Conservation (phyloP, 768 basidiomycete species). For the Tricholoma hemisulphureum region DNA sequence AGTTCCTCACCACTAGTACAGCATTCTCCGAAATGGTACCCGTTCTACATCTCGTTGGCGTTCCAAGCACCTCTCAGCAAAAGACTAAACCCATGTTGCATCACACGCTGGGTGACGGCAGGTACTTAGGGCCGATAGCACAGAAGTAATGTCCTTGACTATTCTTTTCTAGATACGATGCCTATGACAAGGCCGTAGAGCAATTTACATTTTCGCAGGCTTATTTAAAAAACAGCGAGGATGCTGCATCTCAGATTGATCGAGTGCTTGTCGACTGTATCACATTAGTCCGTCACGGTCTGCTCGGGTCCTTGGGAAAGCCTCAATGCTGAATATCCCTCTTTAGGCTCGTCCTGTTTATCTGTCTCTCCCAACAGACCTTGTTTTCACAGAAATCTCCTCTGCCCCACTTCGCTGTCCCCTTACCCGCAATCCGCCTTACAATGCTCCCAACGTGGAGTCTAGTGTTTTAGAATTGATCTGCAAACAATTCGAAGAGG, state of each 20-base stretch:
- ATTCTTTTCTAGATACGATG: constrained; percentile 60
- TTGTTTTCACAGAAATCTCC: constrained; percentile 69
- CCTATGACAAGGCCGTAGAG: constrained; percentile 71
- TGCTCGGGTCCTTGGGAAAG: neutral
- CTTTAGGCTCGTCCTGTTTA: constrained; percentile 81
- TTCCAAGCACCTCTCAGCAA: constrained; percentile 73
- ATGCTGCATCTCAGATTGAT: constrained; percentile 74
- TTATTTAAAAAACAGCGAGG: constrained; percentile 46
- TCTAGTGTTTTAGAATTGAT: constrained; percentile 75
- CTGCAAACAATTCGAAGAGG: constrained; percentile 56
- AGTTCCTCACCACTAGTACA: constrained; percentile 20
- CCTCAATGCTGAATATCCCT: neutral
- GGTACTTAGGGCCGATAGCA: constrained; percentile 39
- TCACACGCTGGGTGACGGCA: constrained; percentile 85
- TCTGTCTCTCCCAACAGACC: constrained; percentile 80
- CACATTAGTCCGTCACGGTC: constrained; percentile 45
- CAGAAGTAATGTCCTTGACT: neutral
- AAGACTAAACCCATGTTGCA: constrained; percentile 74
- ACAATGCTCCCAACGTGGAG: constrained; percentile 58
- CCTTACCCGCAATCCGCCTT: constrained; percentile 46
- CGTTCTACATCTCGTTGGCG: constrained; percentile 84
- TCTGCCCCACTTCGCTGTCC: constrained; percentile 60
- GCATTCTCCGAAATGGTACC: constrained; percentile 89
- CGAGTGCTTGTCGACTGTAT: constrained; percentile 71
- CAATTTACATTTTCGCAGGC: constrained; percentile 76